A percentile compares a stretch with the other conserved stretches of the same genome.
Evolutionary conservation across 192 early-diverging fungal species (phyloP).

Genomic region (Chytriomyces sp.): DNA sequence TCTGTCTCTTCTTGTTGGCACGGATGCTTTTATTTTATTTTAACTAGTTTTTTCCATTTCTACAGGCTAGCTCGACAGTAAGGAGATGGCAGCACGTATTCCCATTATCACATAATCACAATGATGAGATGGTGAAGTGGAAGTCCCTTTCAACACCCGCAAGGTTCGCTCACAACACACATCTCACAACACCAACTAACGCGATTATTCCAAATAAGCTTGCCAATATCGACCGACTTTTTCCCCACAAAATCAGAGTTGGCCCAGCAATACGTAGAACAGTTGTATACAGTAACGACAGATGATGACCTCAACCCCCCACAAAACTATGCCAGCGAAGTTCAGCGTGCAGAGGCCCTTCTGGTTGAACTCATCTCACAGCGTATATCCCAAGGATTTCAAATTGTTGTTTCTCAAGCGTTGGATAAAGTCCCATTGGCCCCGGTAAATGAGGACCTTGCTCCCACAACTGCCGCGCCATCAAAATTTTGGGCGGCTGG

Average conservation of each 20-base stretch:
- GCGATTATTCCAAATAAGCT: conserved; percentile 15
- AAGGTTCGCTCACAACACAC: conserved; percentile 46
- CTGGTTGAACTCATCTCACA: conserved; percentile 86
- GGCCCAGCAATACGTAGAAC: conserved; percentile 69
- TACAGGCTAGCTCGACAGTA: conserved; percentile 52
- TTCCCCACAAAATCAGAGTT: conserved; percentile 76
- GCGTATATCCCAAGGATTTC: conserved; percentile 91
- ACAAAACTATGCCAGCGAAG: conserved; percentile 30
- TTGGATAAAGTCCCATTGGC: conserved; percentile 23
- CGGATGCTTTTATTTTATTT: too few species aligned
- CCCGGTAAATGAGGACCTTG: conserved; percentile 13
- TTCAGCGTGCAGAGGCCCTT: conserved; percentile 51
- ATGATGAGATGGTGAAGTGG: conserved; percentile 79
- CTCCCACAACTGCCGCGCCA: neutral
- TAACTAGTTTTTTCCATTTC: conserved; percentile 39
- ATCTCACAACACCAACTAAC: neutral
- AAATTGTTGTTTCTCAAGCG: conserved; percentile 68
- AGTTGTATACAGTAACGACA: conserved; percentile 72
- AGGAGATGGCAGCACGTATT: conserved; percentile 90
- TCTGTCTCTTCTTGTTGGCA: neutral
- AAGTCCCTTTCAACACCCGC: conserved; percentile 90
- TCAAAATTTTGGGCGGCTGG: conserved; percentile 29
- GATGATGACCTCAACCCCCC: conserved; percentile 41
- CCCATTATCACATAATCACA: conserved; percentile 55
- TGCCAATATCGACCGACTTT: conserved; percentile 91